Conservation (phyloP, 2,329 filamentous ascomycete genomes). For the Colletotrichum eremochloae region DNA sequence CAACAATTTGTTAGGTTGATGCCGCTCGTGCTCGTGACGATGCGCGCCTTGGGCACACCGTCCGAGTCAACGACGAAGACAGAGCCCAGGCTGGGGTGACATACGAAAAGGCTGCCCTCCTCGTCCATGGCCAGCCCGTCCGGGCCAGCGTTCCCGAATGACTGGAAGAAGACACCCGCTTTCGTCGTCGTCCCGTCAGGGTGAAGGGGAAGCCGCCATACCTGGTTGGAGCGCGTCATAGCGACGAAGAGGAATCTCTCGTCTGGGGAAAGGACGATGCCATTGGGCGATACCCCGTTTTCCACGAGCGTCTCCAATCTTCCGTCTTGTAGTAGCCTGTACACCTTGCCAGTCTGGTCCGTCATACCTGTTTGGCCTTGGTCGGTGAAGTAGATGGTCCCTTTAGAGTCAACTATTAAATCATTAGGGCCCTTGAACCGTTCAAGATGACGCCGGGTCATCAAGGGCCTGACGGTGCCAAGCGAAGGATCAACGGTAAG, state of each 20-base stretch:
- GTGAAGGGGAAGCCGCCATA: constrained; percentile 56
- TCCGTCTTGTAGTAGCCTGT: constrained; percentile 51
- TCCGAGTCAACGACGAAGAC: constrained; percentile 55
- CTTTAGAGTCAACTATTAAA: constrained; percentile 53
- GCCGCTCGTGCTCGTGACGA: constrained; percentile 49
- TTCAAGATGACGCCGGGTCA: constrained; percentile 56
- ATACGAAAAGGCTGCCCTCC: constrained; percentile 54
- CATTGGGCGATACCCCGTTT: constrained; percentile 57
- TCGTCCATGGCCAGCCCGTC: constrained; percentile 56
- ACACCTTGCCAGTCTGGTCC: constrained; percentile 56
- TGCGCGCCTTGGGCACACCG: constrained; percentile 54
- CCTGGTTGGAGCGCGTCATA: constrained; percentile 56
- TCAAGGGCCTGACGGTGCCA: constrained; percentile 47
- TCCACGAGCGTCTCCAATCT: constrained; percentile 54
- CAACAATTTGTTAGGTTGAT: constrained; percentile 57
- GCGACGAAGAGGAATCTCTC: constrained; percentile 57
- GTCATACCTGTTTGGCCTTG: constrained; percentile 60
- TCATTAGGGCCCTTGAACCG: constrained; percentile 60
- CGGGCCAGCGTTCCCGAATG: constrained; percentile 56
- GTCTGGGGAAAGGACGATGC: constrained; percentile 54
- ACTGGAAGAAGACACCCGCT: constrained; percentile 55
- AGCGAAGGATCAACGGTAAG: constrained; percentile 51
- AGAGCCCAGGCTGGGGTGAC: constrained; percentile 52
- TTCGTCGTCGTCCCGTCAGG: constrained; percentile 55
- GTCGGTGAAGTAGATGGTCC: constrained; percentile 59